Percentiles rank a stretch among this genome's conserved stretches.
These are phyloP conservation scores for Amanita subjunquillea DNA, from an alignment of 768 basidiomycete genomes.

Conservation along the genomic window DNA sequence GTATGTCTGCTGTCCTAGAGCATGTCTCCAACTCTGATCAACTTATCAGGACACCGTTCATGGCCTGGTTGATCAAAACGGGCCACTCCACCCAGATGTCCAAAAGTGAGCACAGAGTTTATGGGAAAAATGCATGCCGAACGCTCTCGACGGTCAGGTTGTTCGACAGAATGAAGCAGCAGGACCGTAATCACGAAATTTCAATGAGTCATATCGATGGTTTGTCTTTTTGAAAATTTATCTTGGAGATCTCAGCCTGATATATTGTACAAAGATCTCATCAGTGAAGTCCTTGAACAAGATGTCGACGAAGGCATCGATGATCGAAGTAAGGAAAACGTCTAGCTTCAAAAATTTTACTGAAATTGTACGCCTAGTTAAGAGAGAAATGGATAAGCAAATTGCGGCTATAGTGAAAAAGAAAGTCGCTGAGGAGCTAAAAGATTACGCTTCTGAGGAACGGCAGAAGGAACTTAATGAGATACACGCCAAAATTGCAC, in stretches of 20 bases:
- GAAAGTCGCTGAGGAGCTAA: constrained; percentile 38
- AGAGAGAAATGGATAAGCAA: constrained; percentile 33
- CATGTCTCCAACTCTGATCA: not conserved
- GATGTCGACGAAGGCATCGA: constrained; percentile 35
- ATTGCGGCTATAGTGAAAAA: constrained; percentile 41
- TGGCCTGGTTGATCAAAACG: not conserved
- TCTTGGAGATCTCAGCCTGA: not conserved
- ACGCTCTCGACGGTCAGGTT: not conserved
- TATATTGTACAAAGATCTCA: constrained; percentile 24
- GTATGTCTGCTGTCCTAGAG: not conserved
- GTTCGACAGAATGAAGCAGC: not conserved
- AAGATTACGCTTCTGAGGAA: constrained; percentile 32
- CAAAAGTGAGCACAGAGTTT: not conserved
- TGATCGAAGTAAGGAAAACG: constrained; percentile 26
- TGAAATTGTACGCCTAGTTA: constrained; percentile 23
- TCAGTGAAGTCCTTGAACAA: constrained; percentile 33
- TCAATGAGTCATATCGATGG: not conserved
- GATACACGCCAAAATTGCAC: constrained; percentile 35
- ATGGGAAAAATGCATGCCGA: not conserved
- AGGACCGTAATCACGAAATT: not conserved
- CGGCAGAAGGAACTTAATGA: constrained; percentile 37
- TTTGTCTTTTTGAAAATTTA: not conserved
- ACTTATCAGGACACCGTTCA: not conserved
- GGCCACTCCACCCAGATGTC: not conserved
- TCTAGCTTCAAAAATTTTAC: not conserved